Evolutionary conservation across 2,329 filamentous ascomycete species (phyloP).

Genomic region (Gnomoniopsis sp.): DNA sequence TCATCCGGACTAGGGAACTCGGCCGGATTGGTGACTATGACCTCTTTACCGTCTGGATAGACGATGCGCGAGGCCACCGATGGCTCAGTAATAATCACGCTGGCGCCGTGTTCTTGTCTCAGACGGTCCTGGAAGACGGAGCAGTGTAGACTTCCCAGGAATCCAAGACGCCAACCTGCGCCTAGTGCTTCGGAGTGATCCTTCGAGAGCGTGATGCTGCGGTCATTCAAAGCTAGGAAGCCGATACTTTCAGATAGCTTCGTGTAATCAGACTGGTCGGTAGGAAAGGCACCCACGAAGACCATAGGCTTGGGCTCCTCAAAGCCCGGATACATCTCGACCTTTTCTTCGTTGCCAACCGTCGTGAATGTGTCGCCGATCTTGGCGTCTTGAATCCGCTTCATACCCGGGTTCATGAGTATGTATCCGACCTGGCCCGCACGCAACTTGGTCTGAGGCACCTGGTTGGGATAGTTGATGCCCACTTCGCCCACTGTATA

Average conservation of each 20-base stretch:
- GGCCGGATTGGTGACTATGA: constrained; percentile 79
- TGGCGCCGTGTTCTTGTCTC: constrained; percentile 88
- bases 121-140: constrained; percentile 98
- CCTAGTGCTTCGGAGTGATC: constrained; percentile 92
- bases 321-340: constrained; percentile 84
- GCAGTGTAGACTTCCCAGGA: constrained; percentile 94
- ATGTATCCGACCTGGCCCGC: constrained; percentile 96
- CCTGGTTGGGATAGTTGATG: constrained; percentile 90
- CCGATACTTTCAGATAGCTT: constrained; percentile 91
- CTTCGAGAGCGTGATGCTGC: constrained; percentile 90
- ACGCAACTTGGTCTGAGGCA: constrained; percentile 72
- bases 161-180: constrained; percentile 89
- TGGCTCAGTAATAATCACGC: constrained; percentile 94
- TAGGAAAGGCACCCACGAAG: constrained; percentile 94
- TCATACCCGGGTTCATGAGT: constrained; percentile 98
- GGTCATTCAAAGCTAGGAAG: constrained; percentile 90
- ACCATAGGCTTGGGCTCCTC: constrained; percentile 99
- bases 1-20: constrained; percentile 74
- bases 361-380: constrained; percentile 93
- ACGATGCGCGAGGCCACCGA: constrained; percentile 88
- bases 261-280: constrained; percentile 82
- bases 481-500: constrained; percentile 96
- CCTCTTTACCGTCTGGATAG: constrained; percentile 73
- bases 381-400: constrained; percentile 90
- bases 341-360: constrained; percentile 69